phyloP scores from a whole-genome alignment of 2,329 filamentous ascomycete genomes.

The Arthrobotrys sphaeroides region DNA sequence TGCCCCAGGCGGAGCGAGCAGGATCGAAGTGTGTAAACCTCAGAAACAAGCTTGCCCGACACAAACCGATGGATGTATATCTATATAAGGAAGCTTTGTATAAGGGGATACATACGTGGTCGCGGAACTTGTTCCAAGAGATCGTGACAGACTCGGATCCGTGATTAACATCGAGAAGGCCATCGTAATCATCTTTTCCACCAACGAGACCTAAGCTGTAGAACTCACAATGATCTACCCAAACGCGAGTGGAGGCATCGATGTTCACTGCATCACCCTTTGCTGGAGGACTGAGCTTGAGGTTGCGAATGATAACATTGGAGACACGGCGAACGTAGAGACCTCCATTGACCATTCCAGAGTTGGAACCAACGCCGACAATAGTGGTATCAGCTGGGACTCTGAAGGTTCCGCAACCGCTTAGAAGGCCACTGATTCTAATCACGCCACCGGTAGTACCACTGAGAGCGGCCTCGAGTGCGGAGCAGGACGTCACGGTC shows the following conservation, averaged over 20 bases:
- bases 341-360: slow-evolving; percentile 63
- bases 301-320: slow-evolving; percentile 70
- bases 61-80: too few species aligned
- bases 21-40: too few species aligned
- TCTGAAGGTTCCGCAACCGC: slow-evolving; percentile 62
- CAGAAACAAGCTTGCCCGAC: too few species aligned
- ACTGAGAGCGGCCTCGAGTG: slow-evolving; percentile 61
- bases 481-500: slow-evolving; percentile 64
- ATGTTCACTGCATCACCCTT: slow-evolving; percentile 67
- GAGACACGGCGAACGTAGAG: slow-evolving; percentile 64
- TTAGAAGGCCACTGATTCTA: slow-evolving; percentile 64
- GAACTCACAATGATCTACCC: slow-evolving; percentile 64
- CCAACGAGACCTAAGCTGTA: slow-evolving; percentile 59
- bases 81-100: too few species aligned
- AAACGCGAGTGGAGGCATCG: slow-evolving; percentile 65
- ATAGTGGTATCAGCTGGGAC: slow-evolving; percentile 66
- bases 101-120: slow-evolving; percentile 17
- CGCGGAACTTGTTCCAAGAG: slow-evolving; percentile 62
- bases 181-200: slow-evolving; percentile 64
- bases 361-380: slow-evolving; percentile 65
- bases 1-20: too few species aligned
- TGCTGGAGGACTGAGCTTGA: slow-evolving; percentile 66
- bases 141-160: slow-evolving; percentile 63
- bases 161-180: slow-evolving; percentile 64
- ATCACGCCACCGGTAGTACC: slow-evolving; percentile 63